phyloP scores from a whole-genome alignment of 805 yeast species.

The Spencermartinsiella europaea region DNA sequence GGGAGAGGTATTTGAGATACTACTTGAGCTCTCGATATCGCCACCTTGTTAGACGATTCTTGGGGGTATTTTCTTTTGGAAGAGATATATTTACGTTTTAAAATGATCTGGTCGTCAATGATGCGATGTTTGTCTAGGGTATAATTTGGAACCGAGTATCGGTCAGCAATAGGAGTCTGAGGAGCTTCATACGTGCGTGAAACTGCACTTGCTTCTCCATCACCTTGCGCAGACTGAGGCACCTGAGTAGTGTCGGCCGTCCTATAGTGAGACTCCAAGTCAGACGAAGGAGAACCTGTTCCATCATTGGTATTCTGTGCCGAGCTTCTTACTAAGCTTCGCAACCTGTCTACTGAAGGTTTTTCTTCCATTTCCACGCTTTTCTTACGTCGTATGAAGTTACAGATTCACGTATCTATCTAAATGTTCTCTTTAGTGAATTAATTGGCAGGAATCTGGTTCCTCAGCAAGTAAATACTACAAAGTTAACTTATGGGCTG shows the following conservation, averaged over 20 bases:
- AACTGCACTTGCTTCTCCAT: background rate
- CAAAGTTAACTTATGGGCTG: no score
- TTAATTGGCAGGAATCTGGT: no score
- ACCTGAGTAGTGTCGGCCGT: background rate
- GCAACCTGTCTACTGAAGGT: no score
- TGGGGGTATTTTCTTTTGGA: background rate
- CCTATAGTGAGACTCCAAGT: background rate
- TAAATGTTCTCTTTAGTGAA: no score
- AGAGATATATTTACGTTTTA: background rate
- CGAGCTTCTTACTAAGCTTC: no score
- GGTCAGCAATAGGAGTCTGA: conserved; percentile 13
- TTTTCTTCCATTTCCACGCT: no score
- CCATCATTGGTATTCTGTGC: no score
- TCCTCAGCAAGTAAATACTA: no score
- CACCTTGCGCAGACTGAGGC: background rate
- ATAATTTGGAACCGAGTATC: conserved; percentile 1
- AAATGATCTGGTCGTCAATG: background rate
- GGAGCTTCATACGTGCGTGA: background rate
- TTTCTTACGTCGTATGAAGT: no score
- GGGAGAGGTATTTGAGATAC: background rate
- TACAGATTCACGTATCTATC: no score
- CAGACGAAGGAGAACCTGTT: no score
- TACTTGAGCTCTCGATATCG: background rate
- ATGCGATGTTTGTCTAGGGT: background rate
- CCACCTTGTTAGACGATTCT: background rate